Evolutionary conservation across 2,329 filamentous ascomycete species (phyloP).

Genomic region (Pestalotiopsis sp.): DNA sequence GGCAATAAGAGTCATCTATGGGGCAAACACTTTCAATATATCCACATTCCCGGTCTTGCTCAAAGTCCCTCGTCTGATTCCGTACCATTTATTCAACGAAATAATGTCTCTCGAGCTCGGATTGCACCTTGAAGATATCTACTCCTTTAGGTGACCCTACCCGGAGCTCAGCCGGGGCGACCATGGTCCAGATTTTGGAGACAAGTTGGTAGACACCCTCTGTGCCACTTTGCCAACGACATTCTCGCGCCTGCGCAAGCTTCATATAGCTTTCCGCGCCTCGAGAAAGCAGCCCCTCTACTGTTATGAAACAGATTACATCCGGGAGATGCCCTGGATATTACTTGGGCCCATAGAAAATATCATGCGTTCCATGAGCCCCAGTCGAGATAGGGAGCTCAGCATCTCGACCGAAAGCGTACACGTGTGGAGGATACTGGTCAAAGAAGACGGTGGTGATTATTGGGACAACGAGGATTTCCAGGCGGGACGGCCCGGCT

Average conservation of each 20-base stretch:
- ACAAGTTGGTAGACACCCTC: background rate
- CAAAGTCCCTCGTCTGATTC: background rate
- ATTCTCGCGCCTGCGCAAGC: background rate
- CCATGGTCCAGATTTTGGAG: background rate
- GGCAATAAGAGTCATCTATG: background rate
- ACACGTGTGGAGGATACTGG: too few relatives aligned
- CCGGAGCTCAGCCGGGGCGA: background rate
- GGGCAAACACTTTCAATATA: background rate
- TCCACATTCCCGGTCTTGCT: background rate
- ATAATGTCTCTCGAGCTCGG: slow-evolving; percentile 24
- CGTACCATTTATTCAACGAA: slow-evolving; percentile 24
- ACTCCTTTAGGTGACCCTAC: background rate
- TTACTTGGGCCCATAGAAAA: background rate
- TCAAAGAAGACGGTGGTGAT: too few relatives aligned
- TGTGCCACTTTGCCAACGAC: background rate
- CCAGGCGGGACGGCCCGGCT: background rate
- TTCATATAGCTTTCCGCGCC: background rate
- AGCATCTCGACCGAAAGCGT: too few relatives aligned
- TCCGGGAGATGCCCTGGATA: background rate
- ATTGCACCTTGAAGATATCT: background rate
- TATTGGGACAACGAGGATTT: too few relatives aligned
- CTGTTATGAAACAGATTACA: background rate
- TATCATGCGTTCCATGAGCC: too few relatives aligned
- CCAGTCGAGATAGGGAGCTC: too few relatives aligned
- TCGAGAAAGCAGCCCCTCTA: background rate